A percentile compares a stretch with the other conserved stretches of the same genome.
phyloP scores from a whole-genome alignment of 345 rosid genomes.

The Populus alba region DNA sequence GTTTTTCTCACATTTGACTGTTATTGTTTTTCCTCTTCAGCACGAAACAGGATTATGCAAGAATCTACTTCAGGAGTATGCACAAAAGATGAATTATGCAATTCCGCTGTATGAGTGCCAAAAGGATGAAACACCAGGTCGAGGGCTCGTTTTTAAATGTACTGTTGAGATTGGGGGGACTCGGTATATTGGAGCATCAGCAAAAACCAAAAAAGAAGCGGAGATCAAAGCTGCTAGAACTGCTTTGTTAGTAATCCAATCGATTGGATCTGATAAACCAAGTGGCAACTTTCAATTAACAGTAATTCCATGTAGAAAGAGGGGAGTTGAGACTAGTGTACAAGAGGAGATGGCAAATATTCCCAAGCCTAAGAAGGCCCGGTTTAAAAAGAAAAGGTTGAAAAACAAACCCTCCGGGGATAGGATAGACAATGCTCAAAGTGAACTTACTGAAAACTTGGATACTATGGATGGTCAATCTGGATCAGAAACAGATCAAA shows the following conservation, averaged over 20 bases:
- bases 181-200: constrained; percentile 69
- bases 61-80: constrained; percentile 88
- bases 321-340: constrained; percentile 39
- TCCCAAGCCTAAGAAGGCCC: constrained; percentile 60
- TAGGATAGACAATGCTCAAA: constrained; percentile 15
- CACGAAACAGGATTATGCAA: constrained; percentile 85
- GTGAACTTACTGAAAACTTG: neutral
- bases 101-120: constrained; percentile 64
- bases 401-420: constrained; percentile 25
- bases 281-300: constrained; percentile 50
- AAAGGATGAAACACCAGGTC: constrained; percentile 45
- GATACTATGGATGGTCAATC: neutral
- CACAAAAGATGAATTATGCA: constrained; percentile 90
- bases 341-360: constrained; percentile 34
- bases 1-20: neutral
- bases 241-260: constrained; percentile 70
- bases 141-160: constrained; percentile 45
- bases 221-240: constrained; percentile 93
- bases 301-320: constrained; percentile 70
- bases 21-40: constrained; percentile 35
- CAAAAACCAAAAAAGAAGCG: constrained; percentile 74
- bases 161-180: constrained; percentile 83
- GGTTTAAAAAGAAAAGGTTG: constrained; percentile 49
- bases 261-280: constrained; percentile 27
- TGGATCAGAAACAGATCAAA: constrained; percentile 16